phyloP scores from a whole-genome alignment of 345 rosid species.

The Murraya koenigii region DNA sequence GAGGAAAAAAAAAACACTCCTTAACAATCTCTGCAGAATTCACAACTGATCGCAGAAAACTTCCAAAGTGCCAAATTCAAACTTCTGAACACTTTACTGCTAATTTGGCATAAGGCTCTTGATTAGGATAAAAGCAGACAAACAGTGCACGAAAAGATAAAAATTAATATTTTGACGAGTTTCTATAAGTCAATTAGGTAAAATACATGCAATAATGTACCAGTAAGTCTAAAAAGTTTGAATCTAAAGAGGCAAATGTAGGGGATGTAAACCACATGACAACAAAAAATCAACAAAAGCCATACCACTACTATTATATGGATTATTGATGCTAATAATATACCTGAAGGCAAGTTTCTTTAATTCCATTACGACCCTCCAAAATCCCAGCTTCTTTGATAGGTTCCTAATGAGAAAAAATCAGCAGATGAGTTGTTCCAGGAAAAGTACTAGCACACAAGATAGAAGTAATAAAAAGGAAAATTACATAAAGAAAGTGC shows the following conservation, averaged over 20 bases:
- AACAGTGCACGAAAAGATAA: background rate
- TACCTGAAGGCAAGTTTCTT: slow-evolving; percentile 99
- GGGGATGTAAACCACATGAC: background rate
- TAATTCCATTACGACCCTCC: slow-evolving; percentile 99
- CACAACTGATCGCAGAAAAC: background rate
- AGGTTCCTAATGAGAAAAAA: slow-evolving; percentile 64
- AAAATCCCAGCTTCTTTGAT: slow-evolving; percentile 98
- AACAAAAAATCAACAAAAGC: slow-evolving; percentile 9
- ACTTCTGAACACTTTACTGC: background rate
- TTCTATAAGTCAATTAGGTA: background rate
- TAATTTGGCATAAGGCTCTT: slow-evolving; percentile 1
- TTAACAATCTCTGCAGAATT: background rate
- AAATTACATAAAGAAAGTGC: slow-evolving; percentile 14
- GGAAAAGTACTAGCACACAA: slow-evolving; percentile 14
- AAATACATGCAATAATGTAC: background rate
- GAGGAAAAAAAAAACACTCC: background rate
- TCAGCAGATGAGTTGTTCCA: slow-evolving; percentile 28
- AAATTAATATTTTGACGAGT: slow-evolving; percentile 4
- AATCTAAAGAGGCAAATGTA: background rate
- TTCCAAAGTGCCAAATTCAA: background rate
- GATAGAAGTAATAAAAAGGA: slow-evolving; percentile 8
- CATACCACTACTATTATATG: slow-evolving; percentile 10
- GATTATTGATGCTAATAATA: slow-evolving; percentile 7
- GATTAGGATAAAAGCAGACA: background rate
- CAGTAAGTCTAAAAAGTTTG: background rate